Evolutionary conservation across 2,329 filamentous ascomycete species (phyloP).

Genomic region (Dryadomyces quercivorus): DNA sequence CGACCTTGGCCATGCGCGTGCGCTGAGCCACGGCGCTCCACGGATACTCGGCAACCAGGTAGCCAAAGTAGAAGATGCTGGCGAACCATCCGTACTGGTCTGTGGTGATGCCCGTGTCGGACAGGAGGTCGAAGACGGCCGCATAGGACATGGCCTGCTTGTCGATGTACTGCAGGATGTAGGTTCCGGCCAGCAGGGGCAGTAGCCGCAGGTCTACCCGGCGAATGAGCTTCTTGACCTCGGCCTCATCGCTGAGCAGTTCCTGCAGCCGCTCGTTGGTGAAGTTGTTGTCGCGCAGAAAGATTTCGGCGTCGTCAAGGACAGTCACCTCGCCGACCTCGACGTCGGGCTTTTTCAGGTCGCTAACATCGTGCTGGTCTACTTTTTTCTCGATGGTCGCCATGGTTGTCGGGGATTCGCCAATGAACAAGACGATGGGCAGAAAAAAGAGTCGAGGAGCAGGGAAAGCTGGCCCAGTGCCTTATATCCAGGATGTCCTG

Average conservation of each 20-base stretch:
- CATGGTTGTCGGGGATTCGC: not conserved
- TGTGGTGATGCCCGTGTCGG: conserved; percentile 45
- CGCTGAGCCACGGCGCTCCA: conserved; percentile 32
- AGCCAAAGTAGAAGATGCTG: conserved; percentile 37
- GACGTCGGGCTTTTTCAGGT: not conserved
- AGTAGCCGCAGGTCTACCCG: not conserved
- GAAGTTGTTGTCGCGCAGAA: conserved; percentile 1
- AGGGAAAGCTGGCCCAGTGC: not conserved
- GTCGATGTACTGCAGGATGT: conserved; percentile 20
- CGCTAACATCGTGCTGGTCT: not conserved
- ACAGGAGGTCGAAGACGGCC: conserved; percentile 50
- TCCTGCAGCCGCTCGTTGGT: not conserved
- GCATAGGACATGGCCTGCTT: conserved; percentile 64
- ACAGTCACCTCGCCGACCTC: not conserved
- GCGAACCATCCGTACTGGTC: conserved; percentile 41
- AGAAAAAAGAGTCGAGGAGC: not conserved
- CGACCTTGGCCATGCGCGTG: conserved; percentile 35
- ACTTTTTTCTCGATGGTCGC: not conserved
- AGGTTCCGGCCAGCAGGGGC: conserved; percentile 2
- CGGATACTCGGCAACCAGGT: conserved; percentile 31
- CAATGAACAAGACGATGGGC: not conserved
- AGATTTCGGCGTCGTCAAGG: conserved; percentile 2
- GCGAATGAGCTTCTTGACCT: not conserved
- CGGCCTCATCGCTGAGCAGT: not conserved
- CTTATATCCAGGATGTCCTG: too few species aligned